A percentile compares a stretch with the other conserved stretches of the same genome.
phyloP scores from a whole-genome alignment of 31 red algal genomes.

The Endocladia muricata region DNA sequence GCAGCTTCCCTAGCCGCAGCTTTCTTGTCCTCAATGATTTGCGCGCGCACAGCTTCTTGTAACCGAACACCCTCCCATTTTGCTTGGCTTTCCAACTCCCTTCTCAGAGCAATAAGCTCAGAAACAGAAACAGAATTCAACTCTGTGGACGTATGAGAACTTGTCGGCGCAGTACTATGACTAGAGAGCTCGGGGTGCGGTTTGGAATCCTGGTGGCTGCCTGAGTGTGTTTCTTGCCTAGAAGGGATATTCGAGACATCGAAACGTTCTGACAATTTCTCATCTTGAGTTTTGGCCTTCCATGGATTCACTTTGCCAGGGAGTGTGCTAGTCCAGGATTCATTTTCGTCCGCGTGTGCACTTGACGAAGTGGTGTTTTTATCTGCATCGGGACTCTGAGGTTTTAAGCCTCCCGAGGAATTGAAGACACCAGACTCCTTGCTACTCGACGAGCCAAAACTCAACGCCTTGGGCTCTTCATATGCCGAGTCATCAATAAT shows the following conservation, averaged over 20 bases:
- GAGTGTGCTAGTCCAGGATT: too few relatives aligned
- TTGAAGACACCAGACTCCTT: too few relatives aligned
- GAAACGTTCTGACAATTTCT: too few relatives aligned
- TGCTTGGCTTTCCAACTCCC: constrained; percentile 42
- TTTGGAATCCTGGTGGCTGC: too few relatives aligned
- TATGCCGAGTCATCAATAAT: constrained; percentile 54
- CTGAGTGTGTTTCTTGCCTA: not conserved
- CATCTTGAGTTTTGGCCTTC: too few relatives aligned
- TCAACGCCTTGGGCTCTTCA: constrained; percentile 23
- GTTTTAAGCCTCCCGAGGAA: too few relatives aligned
- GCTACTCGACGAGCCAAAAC: not conserved
- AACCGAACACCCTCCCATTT: constrained; percentile 75
- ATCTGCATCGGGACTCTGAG: too few relatives aligned
- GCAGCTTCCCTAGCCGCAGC: constrained; percentile 41
- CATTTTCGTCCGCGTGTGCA: too few relatives aligned
- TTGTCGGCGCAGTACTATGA: not conserved
- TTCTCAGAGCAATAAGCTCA: constrained; percentile 29
- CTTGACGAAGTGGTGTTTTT: too few relatives aligned
- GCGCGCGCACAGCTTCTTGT: constrained; percentile 64
- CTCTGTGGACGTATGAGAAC: not conserved
- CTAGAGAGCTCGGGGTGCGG: not conserved
- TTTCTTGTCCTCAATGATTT: constrained; percentile 64
- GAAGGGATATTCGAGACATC: not conserved
- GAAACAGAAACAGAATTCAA: not conserved
- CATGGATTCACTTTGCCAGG: too few relatives aligned